phyloP scores from a whole-genome alignment of 345 rosid genomes.

The Noccaea caerulescens region DNA sequence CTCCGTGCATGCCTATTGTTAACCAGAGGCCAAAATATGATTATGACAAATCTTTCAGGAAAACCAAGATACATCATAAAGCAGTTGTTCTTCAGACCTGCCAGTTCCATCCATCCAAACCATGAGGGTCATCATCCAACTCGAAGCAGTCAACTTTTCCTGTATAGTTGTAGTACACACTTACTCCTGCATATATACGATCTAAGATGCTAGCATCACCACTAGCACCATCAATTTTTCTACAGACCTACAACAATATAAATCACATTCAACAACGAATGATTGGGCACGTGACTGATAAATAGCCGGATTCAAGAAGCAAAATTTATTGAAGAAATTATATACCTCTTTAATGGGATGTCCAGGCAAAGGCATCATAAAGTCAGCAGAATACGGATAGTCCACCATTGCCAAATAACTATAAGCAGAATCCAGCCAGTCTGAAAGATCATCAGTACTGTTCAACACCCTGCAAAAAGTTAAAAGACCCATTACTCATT shows the following conservation, averaged over 20 bases:
- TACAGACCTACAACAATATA: constrained; percentile 62
- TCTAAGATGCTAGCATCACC: constrained; percentile 61
- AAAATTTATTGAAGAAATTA: background rate
- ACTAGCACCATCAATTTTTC: constrained; percentile 66
- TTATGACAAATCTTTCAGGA: background rate
- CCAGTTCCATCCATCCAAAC: constrained; percentile 93
- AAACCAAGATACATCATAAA: constrained; percentile 3
- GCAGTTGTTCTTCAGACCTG: constrained; percentile 55
- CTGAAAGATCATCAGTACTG: constrained; percentile 59
- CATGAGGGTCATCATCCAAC: constrained; percentile 96
- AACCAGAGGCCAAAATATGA: background rate
- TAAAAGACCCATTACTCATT: constrained; percentile 13
- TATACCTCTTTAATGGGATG: constrained; percentile 88
- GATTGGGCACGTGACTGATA: background rate
- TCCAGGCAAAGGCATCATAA: constrained; percentile 97
- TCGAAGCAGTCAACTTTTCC: constrained; percentile 75
- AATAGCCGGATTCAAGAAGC: constrained; percentile 11
- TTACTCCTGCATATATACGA: constrained; percentile 72
- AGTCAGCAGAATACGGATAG: constrained; percentile 80
- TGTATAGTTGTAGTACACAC: constrained; percentile 79
- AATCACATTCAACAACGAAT: background rate
- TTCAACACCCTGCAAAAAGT: constrained; percentile 68
- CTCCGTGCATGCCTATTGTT: constrained; percentile 83
- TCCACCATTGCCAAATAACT: constrained; percentile 93
- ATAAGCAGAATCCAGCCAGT: constrained; percentile 89